Base-by-base conservation (phyloP, 768 basidiomycete genomes). In the Rhizopogon salebrosus region DNA sequence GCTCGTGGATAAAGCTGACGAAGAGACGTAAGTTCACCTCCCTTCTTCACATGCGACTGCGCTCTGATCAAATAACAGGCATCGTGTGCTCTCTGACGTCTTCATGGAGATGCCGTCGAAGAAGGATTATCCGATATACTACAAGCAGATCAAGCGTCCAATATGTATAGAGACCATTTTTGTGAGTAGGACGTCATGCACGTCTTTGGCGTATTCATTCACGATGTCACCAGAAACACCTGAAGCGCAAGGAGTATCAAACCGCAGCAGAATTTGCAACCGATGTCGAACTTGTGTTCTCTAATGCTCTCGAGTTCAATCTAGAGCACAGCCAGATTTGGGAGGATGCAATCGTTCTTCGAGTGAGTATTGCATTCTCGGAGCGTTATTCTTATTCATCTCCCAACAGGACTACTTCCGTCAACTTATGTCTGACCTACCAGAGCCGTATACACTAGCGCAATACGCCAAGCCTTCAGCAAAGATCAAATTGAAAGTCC, bases 221-320 rank as follows among this genome's bases (percentile, higher is more conserved):
- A 57, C 50, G 5, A 23, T 57, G 14, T 23, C 18, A 29, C 26
- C 59, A 98, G 94, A 86, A 84, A 80, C 82, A 80, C 45, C 73
- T 95, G 57, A 86, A 90, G 62, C 81, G 81, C 52, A 89, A 92
- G 64, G 85, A 88, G 58, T 98, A 95, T 64, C 61, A 64, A 20
- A 79, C 75, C 2, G 71, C 80, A 5, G 73, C 78, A 4, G 85
- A 87, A 23, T 95, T 95, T 62, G 85, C 87, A 40, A 81, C 80
- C 8, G 95, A 98, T 54, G 87, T 95, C 13, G 91, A 94, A 60
- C 78, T 94, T 38, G 87, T 98, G 23, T 95, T 94, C 70, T 80
- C 83, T 6, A 98, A 98, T 64, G 95, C 93, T 9, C 75, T 91
- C 65, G 70, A 79, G 53, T 98, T 94, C 71, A 98, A 98, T 60